phyloP scores from a whole-genome alignment of 2,329 filamentous ascomycete species.

The Cercospora nicotianae region DNA sequence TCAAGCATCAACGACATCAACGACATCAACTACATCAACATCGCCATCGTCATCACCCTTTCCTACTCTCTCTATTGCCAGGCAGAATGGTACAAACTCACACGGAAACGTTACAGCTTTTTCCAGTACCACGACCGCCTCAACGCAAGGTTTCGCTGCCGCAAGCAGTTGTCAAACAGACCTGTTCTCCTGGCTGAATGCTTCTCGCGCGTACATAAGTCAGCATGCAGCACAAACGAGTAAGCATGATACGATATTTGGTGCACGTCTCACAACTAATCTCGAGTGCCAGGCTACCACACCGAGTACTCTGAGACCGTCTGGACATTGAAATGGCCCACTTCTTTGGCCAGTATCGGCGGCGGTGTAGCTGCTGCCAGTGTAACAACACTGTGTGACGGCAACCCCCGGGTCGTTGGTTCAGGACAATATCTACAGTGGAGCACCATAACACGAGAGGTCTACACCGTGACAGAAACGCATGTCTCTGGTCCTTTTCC shows the following conservation, averaged over 20 bases:
- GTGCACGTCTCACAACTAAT: neutral
- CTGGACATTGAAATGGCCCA: neutral
- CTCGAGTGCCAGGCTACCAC: neutral
- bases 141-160: neutral
- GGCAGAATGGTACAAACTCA: neutral
- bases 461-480: slow-evolving; percentile 15
- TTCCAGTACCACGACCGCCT: neutral
- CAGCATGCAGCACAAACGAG: slow-evolving; percentile 7
- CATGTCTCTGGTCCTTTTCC: slow-evolving; percentile 13
- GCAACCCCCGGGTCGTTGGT: slow-evolving; percentile 27
- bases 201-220: neutral
- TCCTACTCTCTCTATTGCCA: neutral
- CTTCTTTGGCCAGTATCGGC: neutral
- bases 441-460: slow-evolving; percentile 1
- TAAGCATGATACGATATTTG: neutral
- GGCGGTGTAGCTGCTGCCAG: slow-evolving; percentile 7
- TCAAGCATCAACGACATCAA: neutral
- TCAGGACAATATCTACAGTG: slow-evolving; percentile 6
- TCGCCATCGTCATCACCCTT: neutral
- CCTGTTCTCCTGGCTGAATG: slow-evolving; percentile 11
- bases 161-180: slow-evolving; percentile 20
- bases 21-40: neutral
- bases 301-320: neutral
- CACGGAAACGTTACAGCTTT: neutral
- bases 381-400: slow-evolving; percentile 29